Evolutionary conservation across 148 eudicot species (phyloP), one percentile per base, ranked within the genome.

Genomic region (Drosera capensis): DNA sequence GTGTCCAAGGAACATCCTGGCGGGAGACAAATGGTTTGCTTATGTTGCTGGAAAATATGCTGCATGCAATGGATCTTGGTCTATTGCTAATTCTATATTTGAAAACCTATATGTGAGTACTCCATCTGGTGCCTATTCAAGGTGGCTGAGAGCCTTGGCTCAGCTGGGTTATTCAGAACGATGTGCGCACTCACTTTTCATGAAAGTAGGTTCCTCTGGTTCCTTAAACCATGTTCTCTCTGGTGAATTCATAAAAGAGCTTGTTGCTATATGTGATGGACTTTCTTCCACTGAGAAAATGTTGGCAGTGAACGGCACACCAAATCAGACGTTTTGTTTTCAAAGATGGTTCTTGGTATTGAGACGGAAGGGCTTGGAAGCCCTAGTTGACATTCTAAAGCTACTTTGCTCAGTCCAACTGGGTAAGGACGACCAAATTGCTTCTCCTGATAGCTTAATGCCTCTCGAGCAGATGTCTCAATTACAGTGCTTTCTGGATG

Each of bases 21-120:
- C 46, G 20, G 57, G 55, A 43, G 67, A 63, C 24, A 58, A 69
- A 50, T 90, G 99, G 99, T 60, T 40, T 40, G 77, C 80, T 46
- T 90, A 90, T 51, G 73, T 61, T 58, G 72, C 71, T 54, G 99
- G 78, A 46, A 78, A 35, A 66, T 51, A 31, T 78, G 93, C 99
- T 44, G 69, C 67, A 36, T 69, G 71, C 62, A 60, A 57, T 35
- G 99, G 99, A 25, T 73, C 58, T 18, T 84, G 93, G 92, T 66
- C 52, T 47, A 56, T 71, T 39, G 81, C 87, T 67, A 64, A 76
- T 37, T 62, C 64, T 54, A 66, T 90, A 38, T 84, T 84, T 48
- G 68, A 72, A 35, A 55, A 72, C 28, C 74, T 90, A 17, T 53
- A 20, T 26, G 45, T 55, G 17, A 51, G 24, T 28, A 77, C 64